Evolutionary conservation across 2,329 filamentous ascomycete species (phyloP).

Genomic region (Aspergillus fructus): DNA sequence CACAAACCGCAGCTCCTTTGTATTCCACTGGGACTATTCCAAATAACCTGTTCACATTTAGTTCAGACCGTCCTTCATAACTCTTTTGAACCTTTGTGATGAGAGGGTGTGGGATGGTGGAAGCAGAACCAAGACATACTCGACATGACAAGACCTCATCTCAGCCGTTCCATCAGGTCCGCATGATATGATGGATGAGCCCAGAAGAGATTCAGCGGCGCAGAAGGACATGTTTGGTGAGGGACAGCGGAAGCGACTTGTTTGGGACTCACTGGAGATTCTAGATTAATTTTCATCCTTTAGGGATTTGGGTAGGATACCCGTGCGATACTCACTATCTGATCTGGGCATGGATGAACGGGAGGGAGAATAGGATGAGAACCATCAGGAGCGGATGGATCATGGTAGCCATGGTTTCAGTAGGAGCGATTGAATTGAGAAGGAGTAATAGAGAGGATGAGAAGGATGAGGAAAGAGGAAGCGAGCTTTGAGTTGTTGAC

Average conservation of each 20-base stretch:
- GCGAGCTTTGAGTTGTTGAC: background rate
- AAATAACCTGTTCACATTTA: slow-evolving; percentile 9
- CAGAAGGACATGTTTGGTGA: slow-evolving; percentile 20
- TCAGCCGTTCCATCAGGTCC: slow-evolving; percentile 6
- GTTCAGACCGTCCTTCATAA: background rate
- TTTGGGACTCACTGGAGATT: slow-evolving; percentile 14
- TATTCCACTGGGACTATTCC: slow-evolving; percentile 16
- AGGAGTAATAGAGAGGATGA: background rate
- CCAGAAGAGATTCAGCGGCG: slow-evolving; percentile 15
- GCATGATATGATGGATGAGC: slow-evolving; percentile 19
- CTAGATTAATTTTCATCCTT: background rate
- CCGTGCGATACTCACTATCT: slow-evolving; percentile 10
- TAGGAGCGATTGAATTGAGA: background rate
- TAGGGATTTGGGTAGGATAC: background rate
- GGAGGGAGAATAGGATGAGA: background rate
- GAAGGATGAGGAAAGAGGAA: background rate
- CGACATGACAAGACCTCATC: slow-evolving; percentile 19
- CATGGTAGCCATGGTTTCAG: background rate
- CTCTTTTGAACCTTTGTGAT: background rate
- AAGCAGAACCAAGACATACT: slow-evolving; percentile 11
- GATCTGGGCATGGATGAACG: slow-evolving; percentile 9
- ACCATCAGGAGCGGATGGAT: background rate
- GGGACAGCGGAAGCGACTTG: slow-evolving; percentile 22
- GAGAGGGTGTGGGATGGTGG: background rate
- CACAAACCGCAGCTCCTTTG: slow-evolving; percentile 19